A percentile compares a stretch with the other conserved stretches of the same genome.
These are phyloP conservation scores for Sporothrix brunneoviolacea DNA, from an alignment of 2,329 filamentous ascomycete genomes.

Conservation along the genomic window DNA sequence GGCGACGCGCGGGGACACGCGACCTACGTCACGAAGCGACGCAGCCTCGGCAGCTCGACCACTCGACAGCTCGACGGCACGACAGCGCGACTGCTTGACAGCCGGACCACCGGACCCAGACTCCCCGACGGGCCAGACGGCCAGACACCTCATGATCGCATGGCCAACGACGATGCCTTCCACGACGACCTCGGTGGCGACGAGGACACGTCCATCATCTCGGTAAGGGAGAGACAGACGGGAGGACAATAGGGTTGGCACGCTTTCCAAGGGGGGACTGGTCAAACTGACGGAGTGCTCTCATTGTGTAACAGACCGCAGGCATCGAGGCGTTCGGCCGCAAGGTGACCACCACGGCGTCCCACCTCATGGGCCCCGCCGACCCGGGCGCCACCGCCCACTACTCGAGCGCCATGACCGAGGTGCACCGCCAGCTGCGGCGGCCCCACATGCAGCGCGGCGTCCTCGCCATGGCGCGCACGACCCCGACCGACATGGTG, in stretches of 20 bases:
- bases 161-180: slow-evolving; percentile 34
- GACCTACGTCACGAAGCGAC: slow-evolving; percentile 10
- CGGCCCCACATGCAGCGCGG: slow-evolving; percentile 78
- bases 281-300: too few relatives aligned
- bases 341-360: slow-evolving; percentile 91
- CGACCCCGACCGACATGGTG: slow-evolving; percentile 88
- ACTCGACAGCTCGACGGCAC: background rate
- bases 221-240: slow-evolving; percentile 22
- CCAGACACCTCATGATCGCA: slow-evolving; percentile 15
- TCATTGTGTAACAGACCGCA: slow-evolving; percentile 70
- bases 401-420: slow-evolving; percentile 81
- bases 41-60: background rate
- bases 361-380: slow-evolving; percentile 72
- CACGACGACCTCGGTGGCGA: slow-evolving; percentile 38
- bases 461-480: slow-evolving; percentile 85
- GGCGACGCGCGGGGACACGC: slow-evolving; percentile 11
- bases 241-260: background rate
- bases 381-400: slow-evolving; percentile 53
- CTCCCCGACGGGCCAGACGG: background rate
- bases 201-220: slow-evolving; percentile 42
- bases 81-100: too few relatives aligned
- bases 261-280: too few relatives aligned
- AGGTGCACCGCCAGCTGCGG: slow-evolving; percentile 83
- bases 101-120: background rate
- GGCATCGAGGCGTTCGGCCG: slow-evolving; percentile 88